Evolutionary conservation across 75 land plant species (phyloP), one percentile per base, ranked within the genome.

Genomic region (Cunninghamia lanceolata): DNA sequence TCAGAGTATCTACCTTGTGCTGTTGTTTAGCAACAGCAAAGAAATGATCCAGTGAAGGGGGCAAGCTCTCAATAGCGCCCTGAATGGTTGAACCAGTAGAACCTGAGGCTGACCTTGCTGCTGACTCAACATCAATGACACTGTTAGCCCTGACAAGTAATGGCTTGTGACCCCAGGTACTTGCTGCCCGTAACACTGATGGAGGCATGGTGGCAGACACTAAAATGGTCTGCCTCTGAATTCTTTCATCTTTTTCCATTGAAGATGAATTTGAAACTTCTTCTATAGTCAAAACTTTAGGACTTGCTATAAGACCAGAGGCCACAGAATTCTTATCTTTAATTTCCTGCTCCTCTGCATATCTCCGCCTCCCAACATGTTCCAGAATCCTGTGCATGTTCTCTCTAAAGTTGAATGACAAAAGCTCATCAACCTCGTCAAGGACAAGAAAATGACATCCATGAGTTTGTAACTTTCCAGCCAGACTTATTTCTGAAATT

Each of bases 201-300:
- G 94, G 85, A 45, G 98, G 99, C 83, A 98, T 96, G 7, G 99
- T 96, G 13, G 99, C 98, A 74, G 99, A 98, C 16, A 98, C 99
- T 92, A 98, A 86, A 66, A 98, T 87, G 0, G 93, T 95, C 75
- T 94, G 99, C 2, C 99, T 91, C 83, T 90, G 89, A 30, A 91
- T 79, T 83, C 89, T 91, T 52, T 75, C 85, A 40, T 14, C 45
- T 9, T 35, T 74, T 68, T 34, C 9, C 17, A 38, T 30, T 15
- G 19, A 43, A 32, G 87, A 50, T 80, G 63, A 40, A 11, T 42
- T 76, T 63, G 68, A 28, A 8, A 7, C n/a, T 63, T 59, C 66
- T 59, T 63, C n/a, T 5, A 4, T n/a, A 25, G 68, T 25, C 39
- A 46, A 34, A 38, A 7, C 15, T 16, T 10, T 4, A 70, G 11